Evolutionary conservation across 2,329 filamentous ascomycete species (phyloP).

Genomic region (Pseudodiploospora longispora): DNA sequence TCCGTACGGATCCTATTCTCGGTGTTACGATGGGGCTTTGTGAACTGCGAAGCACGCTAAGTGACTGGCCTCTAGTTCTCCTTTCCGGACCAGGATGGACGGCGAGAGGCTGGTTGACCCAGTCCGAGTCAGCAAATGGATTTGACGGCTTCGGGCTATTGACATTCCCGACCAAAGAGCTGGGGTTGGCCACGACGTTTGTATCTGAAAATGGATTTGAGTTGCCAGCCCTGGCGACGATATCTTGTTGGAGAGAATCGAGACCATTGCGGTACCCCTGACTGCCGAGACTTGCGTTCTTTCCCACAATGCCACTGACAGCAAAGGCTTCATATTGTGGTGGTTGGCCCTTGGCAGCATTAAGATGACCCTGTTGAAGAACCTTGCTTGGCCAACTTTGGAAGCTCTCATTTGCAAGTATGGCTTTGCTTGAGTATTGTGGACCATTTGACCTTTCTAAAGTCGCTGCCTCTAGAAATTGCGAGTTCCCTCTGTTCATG

Average conservation of each 20-base stretch:
- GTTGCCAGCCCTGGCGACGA: slow-evolving; percentile 7
- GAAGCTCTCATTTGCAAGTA: not conserved
- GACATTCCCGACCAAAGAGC: not conserved
- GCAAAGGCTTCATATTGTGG: too few species aligned
- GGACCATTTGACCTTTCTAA: slow-evolving; percentile 38
- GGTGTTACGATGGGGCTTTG: slow-evolving; percentile 22
- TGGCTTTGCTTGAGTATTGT: slow-evolving; percentile 19
- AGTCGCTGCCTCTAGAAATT: slow-evolving; percentile 32
- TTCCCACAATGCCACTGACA: too few species aligned
- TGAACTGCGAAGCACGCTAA: slow-evolving; percentile 21
- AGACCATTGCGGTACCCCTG: too few species aligned
- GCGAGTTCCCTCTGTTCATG: slow-evolving; percentile 45
- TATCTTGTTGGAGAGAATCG: too few species aligned
- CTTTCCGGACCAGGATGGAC: slow-evolving; percentile 31
- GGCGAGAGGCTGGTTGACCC: slow-evolving; percentile 22
- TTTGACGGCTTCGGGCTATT: slow-evolving; percentile 15
- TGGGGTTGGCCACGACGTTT: slow-evolving; percentile 21
- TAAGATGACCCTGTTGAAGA: too few species aligned
- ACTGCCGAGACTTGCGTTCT: too few species aligned
- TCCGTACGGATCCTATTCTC: slow-evolving; percentile 27
- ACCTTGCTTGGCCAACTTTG: too few species aligned
- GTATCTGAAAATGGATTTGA: slow-evolving; percentile 42
- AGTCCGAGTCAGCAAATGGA: slow-evolving; percentile 43
- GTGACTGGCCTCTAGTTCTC: slow-evolving; percentile 40
- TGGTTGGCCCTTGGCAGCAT: too few species aligned